Conservation (phyloP, 176 grass and related monocot species). For the Thalia dealbata region DNA sequence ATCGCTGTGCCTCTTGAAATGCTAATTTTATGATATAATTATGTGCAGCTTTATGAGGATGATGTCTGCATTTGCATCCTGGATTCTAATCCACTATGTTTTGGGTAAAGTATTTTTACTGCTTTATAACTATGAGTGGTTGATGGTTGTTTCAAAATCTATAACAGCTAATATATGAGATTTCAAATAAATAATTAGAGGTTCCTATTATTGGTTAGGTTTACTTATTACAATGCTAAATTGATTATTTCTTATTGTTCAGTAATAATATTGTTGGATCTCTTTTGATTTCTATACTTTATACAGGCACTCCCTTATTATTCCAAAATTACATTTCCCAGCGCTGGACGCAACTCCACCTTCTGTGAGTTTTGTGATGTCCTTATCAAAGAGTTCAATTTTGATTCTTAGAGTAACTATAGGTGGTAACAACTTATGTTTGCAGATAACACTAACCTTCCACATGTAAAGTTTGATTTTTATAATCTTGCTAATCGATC, state of each 20-base stretch:
- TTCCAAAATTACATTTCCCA: constrained; percentile 73
- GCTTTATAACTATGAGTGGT: background rate
- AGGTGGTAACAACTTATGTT: background rate
- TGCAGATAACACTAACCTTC: background rate
- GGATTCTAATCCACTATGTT: constrained; percentile 52
- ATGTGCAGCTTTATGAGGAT: constrained; percentile 73
- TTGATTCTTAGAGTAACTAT: background rate
- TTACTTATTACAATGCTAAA: background rate
- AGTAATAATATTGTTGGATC: background rate
- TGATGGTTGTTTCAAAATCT: background rate
- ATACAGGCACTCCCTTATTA: constrained; percentile 61
- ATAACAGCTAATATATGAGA: background rate
- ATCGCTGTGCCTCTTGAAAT: background rate
- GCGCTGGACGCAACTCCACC: constrained; percentile 58
- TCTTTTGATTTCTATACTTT: constrained; percentile 8
- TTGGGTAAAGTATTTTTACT: constrained; percentile 37
- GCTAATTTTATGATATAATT: constrained; percentile 1
- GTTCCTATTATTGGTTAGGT: background rate
- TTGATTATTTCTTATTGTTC: too few relatives aligned
- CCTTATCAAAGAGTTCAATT: background rate
- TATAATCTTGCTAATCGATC: background rate
- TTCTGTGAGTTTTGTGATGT: constrained; percentile 37
- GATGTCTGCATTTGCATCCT: constrained; percentile 77
- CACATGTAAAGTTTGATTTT: background rate
- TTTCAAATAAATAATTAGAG: background rate